Evolutionary conservation across 1,284 basidiomycete genomes (phyloP).

Genomic region (Austroboletus novae-zelandiae): DNA sequence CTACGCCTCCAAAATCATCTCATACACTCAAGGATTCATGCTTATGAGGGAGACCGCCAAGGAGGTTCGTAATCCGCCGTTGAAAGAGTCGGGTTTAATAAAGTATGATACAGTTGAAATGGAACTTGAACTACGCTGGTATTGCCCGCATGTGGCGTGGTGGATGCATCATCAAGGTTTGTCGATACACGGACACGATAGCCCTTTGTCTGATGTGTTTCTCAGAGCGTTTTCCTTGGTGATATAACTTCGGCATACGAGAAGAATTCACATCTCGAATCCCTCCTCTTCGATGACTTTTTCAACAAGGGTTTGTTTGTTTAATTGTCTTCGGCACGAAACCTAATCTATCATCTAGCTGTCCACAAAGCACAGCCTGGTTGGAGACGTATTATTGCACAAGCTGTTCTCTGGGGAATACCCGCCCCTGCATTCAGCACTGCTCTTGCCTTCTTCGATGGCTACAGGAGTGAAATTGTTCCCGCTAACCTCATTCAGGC

Average conservation of each 20-base stretch:
- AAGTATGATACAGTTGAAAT: conserved; percentile 48
- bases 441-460: conserved; percentile 98
- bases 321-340: conserved; percentile 2
- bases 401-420: conserved; percentile 97
- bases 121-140: conserved; percentile 93
- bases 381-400: conserved; percentile 97
- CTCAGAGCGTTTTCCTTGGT: conserved; percentile 85
- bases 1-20: conserved; percentile 99
- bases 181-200: conserved; percentile 1
- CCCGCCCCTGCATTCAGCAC: conserved; percentile 96
- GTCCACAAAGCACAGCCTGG: conserved; percentile 95
- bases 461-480: conserved; percentile 89
- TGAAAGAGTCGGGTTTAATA: neutral
- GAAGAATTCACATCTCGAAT: conserved; percentile 87
- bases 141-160: conserved; percentile 99
- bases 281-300: conserved; percentile 95
- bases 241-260: conserved; percentile 93
- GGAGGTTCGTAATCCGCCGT: conserved; percentile 56
- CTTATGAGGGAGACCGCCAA: conserved; percentile 98
- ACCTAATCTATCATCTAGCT: conserved; percentile 41
- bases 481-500: conserved; percentile 96
- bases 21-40: conserved; percentile 99
- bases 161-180: conserved; percentile 96
- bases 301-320: conserved; percentile 80
- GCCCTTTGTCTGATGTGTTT: conserved; percentile 4